Percentiles rank a stretch among this genome's conserved stretches.
Conservation (phyloP, 352 stramenopile genomes). For the Pythium aristosporum region DNA sequence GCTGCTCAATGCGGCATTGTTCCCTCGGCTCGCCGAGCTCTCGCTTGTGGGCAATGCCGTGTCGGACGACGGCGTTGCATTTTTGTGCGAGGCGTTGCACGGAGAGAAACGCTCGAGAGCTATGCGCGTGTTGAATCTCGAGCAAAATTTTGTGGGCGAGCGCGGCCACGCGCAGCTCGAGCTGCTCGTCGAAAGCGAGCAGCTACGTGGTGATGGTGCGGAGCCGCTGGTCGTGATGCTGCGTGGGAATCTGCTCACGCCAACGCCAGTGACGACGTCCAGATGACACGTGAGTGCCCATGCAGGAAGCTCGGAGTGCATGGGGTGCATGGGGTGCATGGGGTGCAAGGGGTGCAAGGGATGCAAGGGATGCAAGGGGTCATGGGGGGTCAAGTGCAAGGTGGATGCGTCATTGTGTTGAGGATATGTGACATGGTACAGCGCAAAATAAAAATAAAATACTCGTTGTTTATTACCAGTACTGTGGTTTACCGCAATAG, state of each 20-base stretch:
- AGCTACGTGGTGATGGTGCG: not conserved
- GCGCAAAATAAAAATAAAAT: too few species aligned
- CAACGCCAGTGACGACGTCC: not conserved
- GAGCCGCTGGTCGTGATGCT: conserved; percentile 11
- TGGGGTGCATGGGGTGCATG: too few species aligned
- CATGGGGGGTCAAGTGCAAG: too few species aligned
- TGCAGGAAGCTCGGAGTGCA: too few species aligned
- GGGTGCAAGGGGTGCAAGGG: too few species aligned
- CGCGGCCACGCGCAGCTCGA: conserved; percentile 23
- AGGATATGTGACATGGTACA: not conserved
- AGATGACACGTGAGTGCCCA: not conserved
- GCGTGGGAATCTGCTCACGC: conserved; percentile 17
- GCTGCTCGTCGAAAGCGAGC: conserved; percentile 3
- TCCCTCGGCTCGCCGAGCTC: conserved; percentile 22
- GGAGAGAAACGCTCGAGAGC: not conserved
- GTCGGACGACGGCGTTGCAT: conserved; percentile 31
- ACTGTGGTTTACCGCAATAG: too few species aligned
- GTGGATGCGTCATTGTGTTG: too few species aligned
- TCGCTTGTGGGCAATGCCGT: conserved; percentile 35
- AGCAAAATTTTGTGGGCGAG: conserved; percentile 39
- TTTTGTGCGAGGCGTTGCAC: conserved; percentile 16
- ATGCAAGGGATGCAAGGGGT: too few species aligned
- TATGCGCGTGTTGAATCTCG: conserved; percentile 25
- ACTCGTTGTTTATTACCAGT: too few species aligned
- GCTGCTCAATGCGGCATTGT: conserved; percentile 12